These are phyloP conservation scores for Candida multigemmis DNA, from an alignment of 805 yeast genomes.

Conservation along the genomic window DNA sequence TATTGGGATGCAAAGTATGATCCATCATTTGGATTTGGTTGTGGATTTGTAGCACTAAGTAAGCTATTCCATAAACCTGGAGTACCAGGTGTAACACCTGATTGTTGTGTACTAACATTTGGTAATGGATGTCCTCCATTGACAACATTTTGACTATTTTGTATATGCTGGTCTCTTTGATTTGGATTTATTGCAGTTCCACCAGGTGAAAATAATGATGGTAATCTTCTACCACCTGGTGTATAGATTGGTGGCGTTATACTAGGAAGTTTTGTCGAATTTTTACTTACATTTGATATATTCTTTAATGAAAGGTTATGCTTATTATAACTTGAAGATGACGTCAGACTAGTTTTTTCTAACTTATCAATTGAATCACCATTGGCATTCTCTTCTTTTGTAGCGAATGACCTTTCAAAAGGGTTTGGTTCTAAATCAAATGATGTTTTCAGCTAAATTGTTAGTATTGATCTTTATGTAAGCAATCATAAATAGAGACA, in stretches of 20 bases:
- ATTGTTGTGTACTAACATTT: too few species aligned
- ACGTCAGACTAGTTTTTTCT: constrained; percentile 2
- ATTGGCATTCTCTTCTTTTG: constrained; percentile 29
- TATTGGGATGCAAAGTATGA: neutral
- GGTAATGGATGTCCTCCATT: constrained; percentile 16
- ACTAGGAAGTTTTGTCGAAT: constrained; percentile 19
- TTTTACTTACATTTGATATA: constrained; percentile 14
- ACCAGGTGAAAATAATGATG: constrained; percentile 44
- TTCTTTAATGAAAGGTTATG: constrained; percentile 26
- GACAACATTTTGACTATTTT: too few species aligned
- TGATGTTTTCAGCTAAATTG: constrained; percentile 29
- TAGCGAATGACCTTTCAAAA: constrained; percentile 89
- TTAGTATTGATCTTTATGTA: constrained; percentile 9
- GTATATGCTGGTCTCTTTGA: too few species aligned
- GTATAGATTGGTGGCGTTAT: constrained; percentile 44
- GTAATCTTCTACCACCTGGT: constrained; percentile 53
- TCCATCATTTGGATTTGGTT: constrained; percentile 4
- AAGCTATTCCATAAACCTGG: constrained; percentile 47
- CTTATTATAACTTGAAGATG: constrained; percentile 18
- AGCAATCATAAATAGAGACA: too few species aligned
- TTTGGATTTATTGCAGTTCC: constrained; percentile 4
- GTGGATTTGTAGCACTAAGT: constrained; percentile 29
- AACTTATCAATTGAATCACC: neutral
- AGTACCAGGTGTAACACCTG: too few species aligned
- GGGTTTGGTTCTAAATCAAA: constrained; percentile 90